Base-by-base conservation (phyloP, 306 rosid species). In the Abrus pulchellus region DNA sequence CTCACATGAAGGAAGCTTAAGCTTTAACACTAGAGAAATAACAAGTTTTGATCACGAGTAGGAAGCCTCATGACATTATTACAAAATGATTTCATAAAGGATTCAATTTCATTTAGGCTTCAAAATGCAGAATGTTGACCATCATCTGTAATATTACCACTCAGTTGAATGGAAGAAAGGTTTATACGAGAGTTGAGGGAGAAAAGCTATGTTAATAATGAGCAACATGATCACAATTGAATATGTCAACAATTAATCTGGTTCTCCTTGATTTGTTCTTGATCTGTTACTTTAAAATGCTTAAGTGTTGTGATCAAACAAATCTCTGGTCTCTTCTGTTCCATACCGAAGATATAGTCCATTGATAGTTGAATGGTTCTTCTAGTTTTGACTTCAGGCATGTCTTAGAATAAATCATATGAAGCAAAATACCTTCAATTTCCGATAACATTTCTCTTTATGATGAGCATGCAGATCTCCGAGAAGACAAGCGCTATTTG, bases 401-500 rank as follows among this genome's bases (percentile, higher is more conserved):
- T 50, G 38, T 70, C 61, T 75, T 71, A 44, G 32, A 59, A 76
- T 74, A 62, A 68, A 68, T 36, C 59, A 43, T 40, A 10, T 38
- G 34, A 28, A n/a, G 72, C 29, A 1, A 36, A 28, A 33, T 80
- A 73, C 45, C 80, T 79, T 72, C 68, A 53, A 29, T 55, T 68
- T 20, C 53, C 7, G 43, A 43, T 50, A 11, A 80, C 14, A 72
- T 72, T 62, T 69, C 45, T 73, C 41, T 78, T 75, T 80, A 32
- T 84, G 68, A 70, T 76, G 71, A 48, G 43, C 40, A 7, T 55
- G 43, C 84, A 94, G 98, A 94, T 90, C 98, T 94, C 73, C 91
- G 97, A 7, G 95, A 92, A 83, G 95, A 94, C 87, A 94, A 88
- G 68, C 92, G 84, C 83, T 94, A 94, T 85, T 80, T 94, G 90